Base-by-base conservation (phyloP, 805 yeast genomes). In the Saitoella complicata region DNA sequence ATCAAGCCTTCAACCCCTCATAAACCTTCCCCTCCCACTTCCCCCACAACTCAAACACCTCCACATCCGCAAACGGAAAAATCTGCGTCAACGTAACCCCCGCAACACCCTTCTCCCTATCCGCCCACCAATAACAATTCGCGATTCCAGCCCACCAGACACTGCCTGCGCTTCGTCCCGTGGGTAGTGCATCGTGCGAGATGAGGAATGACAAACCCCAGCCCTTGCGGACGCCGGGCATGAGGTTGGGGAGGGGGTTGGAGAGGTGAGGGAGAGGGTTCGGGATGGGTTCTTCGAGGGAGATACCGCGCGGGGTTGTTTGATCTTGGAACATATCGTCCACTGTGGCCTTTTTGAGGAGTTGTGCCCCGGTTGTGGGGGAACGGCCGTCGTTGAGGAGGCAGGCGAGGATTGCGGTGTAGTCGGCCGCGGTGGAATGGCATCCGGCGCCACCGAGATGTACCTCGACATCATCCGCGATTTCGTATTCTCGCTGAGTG, bases 381-480 rank as follows among this genome's bases (percentile, higher is more conserved):
- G 67, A 65, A n/a, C 51, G 47, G 7, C 73, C 73, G 39, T 60
- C 58, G 46, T 69, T 68, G 37, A 69, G 55, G 50, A 69, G 58
- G 7, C 62, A 54, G 6, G 69, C 56, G 31, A 69, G 47, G 38
- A 68, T 58, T 49, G n/a, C 42, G n/a, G 13, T 12, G 47, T 62
- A 69, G 47, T 69, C 72, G 6, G 54, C 55, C 4, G 63, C 66
- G 6, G 63, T 65, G 1, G 68, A 61, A 42, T 60, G 67, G 38
- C 62, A 49, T 4, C 73, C 73, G 5, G 65, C 69, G 31, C 73
- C 73, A 6, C 70, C 73, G 49, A 64, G 56, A 41, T 61, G 60
- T 37, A 59, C 42, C 30, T 40, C 44, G 35, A 62, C 58, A n/a
- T 46, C 45, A 8, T 42, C 41, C 9, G 53, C 57, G 29, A 46